Conservation (phyloP, 192 early-diverging fungal species). For the Blastocladiella britannica region DNA sequence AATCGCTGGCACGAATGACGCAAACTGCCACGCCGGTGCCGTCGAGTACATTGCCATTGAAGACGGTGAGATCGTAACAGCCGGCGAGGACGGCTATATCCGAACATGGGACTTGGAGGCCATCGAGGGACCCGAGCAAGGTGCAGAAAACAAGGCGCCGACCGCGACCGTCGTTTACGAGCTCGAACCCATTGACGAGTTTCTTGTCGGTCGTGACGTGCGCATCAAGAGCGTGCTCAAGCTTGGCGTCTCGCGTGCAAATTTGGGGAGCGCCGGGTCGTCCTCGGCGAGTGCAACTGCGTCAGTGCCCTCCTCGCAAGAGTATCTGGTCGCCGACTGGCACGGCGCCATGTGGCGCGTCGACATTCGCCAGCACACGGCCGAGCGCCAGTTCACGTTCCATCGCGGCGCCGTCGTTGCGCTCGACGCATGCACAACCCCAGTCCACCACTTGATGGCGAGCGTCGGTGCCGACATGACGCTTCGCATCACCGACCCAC, state of each 20-base stretch:
- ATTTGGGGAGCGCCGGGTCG: too few relatives aligned
- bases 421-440: background rate
- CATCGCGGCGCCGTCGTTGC: background rate
- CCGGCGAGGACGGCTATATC: slow-evolving; percentile 36
- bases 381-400: background rate
- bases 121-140: slow-evolving; percentile 13
- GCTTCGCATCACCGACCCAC: background rate
- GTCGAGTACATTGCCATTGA: slow-evolving; percentile 24
- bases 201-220: slow-evolving; percentile 33
- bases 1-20: slow-evolving; percentile 20
- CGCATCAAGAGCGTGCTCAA: background rate
- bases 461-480: background rate
- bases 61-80: slow-evolving; percentile 31
- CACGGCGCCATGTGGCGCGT: background rate
- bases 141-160: background rate
- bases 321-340: slow-evolving; percentile 26
- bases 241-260: too few relatives aligned
- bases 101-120: slow-evolving; percentile 40
- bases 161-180: slow-evolving; percentile 24
- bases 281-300: too few relatives aligned
- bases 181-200: slow-evolving; percentile 34
- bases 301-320: slow-evolving; percentile 5
- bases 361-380: background rate
- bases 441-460: background rate
- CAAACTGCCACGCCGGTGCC: slow-evolving; percentile 25